A percentile compares a stretch with the other conserved stretches of the same genome.
Conservation (phyloP, 169 alveolate genomes). For the Amoebophrya sp. region DNA sequence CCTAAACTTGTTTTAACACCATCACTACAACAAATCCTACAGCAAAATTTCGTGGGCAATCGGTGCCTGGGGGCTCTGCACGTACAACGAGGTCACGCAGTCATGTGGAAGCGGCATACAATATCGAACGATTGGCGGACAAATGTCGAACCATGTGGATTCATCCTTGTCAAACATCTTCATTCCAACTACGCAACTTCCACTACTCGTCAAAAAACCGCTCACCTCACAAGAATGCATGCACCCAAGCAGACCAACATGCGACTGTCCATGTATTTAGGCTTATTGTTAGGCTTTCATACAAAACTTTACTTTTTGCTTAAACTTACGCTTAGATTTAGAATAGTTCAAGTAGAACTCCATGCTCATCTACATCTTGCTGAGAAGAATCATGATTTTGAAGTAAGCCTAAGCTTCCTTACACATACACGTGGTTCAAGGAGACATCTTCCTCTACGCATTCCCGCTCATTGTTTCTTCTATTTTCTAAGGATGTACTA, state of each 20-base stretch:
- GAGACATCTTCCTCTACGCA: too few relatives aligned
- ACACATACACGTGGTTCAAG: too few relatives aligned
- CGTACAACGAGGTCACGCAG: not conserved
- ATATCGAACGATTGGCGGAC: not conserved
- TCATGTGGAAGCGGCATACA: not conserved
- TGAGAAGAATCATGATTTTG: too few relatives aligned
- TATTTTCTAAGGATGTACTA: too few relatives aligned
- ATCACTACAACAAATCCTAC: too few relatives aligned
- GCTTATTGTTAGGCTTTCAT: too few relatives aligned
- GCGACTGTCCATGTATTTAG: not conserved
- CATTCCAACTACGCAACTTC: not conserved
- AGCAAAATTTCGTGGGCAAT: not conserved
- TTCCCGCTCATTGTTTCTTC: not conserved
- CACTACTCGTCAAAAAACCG: not conserved
- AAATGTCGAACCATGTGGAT: not conserved
- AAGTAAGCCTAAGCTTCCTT: too few relatives aligned
- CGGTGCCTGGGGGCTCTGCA: conserved; percentile 11
- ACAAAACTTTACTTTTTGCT: too few relatives aligned
- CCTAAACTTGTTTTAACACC: too few relatives aligned
- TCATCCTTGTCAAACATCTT: not conserved
- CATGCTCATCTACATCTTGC: too few relatives aligned
- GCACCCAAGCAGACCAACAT: not conserved
- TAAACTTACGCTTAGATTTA: too few relatives aligned
- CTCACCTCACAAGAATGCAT: not conserved
- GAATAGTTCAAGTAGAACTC: too few relatives aligned